Base-by-base conservation (phyloP, 2,329 filamentous ascomycete species). In the Aspergillus sergii region DNA sequence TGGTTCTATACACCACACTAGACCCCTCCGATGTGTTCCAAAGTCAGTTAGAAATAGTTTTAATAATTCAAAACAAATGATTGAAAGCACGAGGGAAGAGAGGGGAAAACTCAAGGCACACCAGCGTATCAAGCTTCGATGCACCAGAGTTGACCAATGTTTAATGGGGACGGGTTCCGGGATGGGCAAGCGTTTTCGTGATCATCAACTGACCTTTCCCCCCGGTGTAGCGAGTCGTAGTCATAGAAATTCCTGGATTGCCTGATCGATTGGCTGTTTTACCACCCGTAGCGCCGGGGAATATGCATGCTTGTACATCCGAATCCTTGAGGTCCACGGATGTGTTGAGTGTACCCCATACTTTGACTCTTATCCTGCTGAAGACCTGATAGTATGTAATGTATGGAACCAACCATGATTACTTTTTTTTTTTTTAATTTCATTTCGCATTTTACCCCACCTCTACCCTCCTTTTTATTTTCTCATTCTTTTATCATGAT, bases 201-300 rank as follows among this genome's bases (percentile, higher is more conserved):
- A 63, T 57, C 59, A 54, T 58, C 43, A 60, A 64, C 48, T 64
- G 43, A 64, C 57, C 43, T 57, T 51, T 39, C 58, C 43, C 58
- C 43, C 61, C 61, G 41, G 45, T 57, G 50, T 59, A 48, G 41
- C 48, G 45, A 63, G 57, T 39, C 30, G n/a, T 60, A 56, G 65
- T 60, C 41, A 56, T 36, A 30, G 57, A 59, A 59, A 56, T 64
- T 53, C 56, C 41, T 51, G 57, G 45, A 57, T 59, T 63, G 61
- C 41, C 55, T 60, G 53, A 60, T 64, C 58, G 34, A 68, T 66
- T 68, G 65, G 67, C 57, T 56, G 58, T 41, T 48, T 48, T 51
- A 19, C 48, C 23, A 55, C 36, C 36, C 23, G 58, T 45, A 43
- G 58, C 39, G 58, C 36, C 48, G 57, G 62, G 62, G 60, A 56